Evolutionary conservation across 371 early-diverging fungal genomes (phyloP), one percentile per base, ranked within the genome.

Genomic region (Rhizopus stolonifer): DNA sequence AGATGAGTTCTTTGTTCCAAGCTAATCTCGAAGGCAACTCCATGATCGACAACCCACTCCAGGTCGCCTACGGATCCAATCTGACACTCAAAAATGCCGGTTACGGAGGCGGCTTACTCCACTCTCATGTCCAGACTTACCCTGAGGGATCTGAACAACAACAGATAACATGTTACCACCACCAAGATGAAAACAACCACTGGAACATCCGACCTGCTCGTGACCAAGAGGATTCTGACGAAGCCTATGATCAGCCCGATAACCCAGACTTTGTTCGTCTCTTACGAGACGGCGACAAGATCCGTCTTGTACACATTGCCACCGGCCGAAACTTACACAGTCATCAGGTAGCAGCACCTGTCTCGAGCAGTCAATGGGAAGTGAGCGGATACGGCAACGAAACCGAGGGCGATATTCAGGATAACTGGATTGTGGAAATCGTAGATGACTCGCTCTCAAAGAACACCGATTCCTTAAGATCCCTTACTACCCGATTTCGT

Each of bases 1-100:
- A 94, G 54, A 99, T 99, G 99, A 92, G 94, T 66, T 95, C 96
- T 6, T 71, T 97, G 14, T 99, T 99, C 78, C 99, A 99, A 67
- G 92, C 97, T 2, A 81, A 85, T 4, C 78, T 99, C n/a, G 59
- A 78, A 26, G 98, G 97, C 13, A 97, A 83, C 69, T 76, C 79
- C 23, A 85, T 98, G 46, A 63, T 70, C 24, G 61, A 81, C 36
- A 93, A 92, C 61, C 98, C 98, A 11, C 75, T 95, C 19, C 94
- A 97, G 65, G 67, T 99, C n/a, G 91, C 88, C 1, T 99, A 85
- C 73, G 99, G 99, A 1, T 96, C 96, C 14, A 81, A 70, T 59
- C 79, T 99, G 14, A 89, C 97, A 1, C 46, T 99, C 23, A 97
- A 96, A 67, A 92, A 90, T 51, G 80, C 81, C 43, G 88, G 84